These are phyloP conservation scores for Glaciozyma antarctica DNA, from an alignment of 768 basidiomycete genomes.

Conservation along the genomic window DNA sequence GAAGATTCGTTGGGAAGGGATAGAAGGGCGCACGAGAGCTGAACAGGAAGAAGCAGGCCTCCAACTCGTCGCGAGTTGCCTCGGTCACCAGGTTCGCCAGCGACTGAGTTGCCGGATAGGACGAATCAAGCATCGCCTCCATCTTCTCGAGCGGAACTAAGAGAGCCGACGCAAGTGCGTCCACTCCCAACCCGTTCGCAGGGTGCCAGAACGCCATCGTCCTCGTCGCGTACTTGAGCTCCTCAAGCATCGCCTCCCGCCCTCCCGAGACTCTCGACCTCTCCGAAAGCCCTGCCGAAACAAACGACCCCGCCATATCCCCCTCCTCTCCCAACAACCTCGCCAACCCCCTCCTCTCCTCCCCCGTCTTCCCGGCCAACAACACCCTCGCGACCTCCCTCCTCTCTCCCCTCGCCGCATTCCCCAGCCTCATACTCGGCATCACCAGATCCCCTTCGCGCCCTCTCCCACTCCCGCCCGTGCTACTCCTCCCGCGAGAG, in stretches of 20 bases:
- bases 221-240: background rate
- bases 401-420: no score
- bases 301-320: no score
- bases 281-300: no score
- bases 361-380: no score
- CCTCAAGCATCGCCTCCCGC: background rate
- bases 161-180: background rate
- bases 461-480: no score
- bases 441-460: no score
- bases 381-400: no score
- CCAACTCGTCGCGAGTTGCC: conserved; percentile 5
- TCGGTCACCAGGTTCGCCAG: background rate
- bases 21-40: conserved; percentile 13
- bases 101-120: conserved; percentile 6
- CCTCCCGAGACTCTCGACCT: background rate
- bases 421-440: no score
- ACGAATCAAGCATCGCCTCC: background rate
- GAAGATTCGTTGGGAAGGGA: background rate
- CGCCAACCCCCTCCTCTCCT: no score
- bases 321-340: no score
- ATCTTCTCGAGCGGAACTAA: background rate
- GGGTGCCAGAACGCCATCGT: background rate
- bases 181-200: background rate
- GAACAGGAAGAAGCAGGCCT: conserved; percentile 14
- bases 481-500: no score